Evolutionary conservation across 257 asterid species (phyloP).

Genomic region (Solanum chiquidenum): DNA sequence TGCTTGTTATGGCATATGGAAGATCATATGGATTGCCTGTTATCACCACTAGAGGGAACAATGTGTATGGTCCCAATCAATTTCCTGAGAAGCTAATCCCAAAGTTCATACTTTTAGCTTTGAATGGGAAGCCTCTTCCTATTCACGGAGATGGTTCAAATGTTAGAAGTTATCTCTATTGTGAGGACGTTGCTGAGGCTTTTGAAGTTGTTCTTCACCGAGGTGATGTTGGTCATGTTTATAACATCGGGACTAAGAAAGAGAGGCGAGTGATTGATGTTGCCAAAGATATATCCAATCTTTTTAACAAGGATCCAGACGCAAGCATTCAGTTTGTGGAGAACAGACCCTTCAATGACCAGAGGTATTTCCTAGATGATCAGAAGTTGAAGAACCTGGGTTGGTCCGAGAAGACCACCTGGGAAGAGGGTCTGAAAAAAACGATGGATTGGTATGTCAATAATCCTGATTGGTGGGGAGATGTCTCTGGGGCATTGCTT

Average conservation of each 20-base stretch:
- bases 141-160: constrained; percentile 96
- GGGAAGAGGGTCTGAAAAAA: constrained; percentile 91
- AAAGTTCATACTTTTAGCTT: constrained; percentile 83
- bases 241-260: constrained; percentile 88
- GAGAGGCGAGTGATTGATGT: constrained; percentile 94
- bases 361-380: constrained; percentile 93
- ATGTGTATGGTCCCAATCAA: constrained; percentile 91
- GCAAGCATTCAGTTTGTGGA: constrained; percentile 71
- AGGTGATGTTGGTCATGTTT: constrained; percentile 94
- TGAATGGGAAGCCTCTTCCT: constrained; percentile 82
- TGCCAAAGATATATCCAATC: constrained; percentile 74
- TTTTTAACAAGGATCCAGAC: constrained; percentile 70
- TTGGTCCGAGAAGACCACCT: constrained; percentile 73
- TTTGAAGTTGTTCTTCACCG: constrained; percentile 83
- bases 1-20: constrained; percentile 98
- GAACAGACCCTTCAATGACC: constrained; percentile 94
- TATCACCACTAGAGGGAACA: constrained; percentile 84
- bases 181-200: constrained; percentile 99
- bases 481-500: constrained; percentile 89
- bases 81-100: constrained; percentile 96
- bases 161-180: constrained; percentile 85
- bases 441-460: constrained; percentile 80
- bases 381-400: constrained; percentile 77
- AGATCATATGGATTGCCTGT: constrained; percentile 90
- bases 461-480: constrained; percentile 98